A percentile compares a stretch with the other conserved stretches of the same genome.
These are phyloP conservation scores for Aurinia saxatilis DNA, from an alignment of 345 rosid genomes.

Conservation along the genomic window DNA sequence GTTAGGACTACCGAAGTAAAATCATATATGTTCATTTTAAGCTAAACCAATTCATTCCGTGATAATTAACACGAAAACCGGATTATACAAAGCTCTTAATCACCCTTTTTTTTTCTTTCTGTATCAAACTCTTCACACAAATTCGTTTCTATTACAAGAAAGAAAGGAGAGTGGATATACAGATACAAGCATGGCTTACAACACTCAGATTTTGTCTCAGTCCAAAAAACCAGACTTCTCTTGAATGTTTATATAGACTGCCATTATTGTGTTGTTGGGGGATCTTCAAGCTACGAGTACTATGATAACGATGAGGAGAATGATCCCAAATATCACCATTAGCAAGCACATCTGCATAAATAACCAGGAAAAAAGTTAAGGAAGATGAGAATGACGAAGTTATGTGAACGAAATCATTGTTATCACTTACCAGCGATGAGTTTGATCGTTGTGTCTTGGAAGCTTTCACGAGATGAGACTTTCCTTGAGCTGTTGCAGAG, in stretches of 20 bases:
- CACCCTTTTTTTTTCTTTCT: no score
- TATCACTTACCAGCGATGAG: constrained; percentile 93
- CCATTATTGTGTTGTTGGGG: background rate
- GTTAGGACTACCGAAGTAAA: no score
- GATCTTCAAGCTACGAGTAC: constrained; percentile 59
- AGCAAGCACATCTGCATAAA: constrained; percentile 77
- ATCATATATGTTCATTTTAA: background rate
- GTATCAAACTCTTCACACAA: background rate
- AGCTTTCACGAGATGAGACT: constrained; percentile 71
- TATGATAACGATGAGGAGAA: constrained; percentile 70
- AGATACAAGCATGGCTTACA: constrained; percentile 3
- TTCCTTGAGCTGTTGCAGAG: constrained; percentile 73
- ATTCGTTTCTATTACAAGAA: background rate
- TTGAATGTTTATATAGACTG: constrained; percentile 2
- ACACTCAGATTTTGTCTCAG: background rate
- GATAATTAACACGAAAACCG: background rate
- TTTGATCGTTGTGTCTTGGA: constrained; percentile 81
- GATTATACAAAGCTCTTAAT: background rate
- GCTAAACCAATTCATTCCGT: background rate
- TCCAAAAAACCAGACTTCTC: constrained; percentile 11
- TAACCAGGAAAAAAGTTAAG: background rate
- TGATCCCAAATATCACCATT: constrained; percentile 81
- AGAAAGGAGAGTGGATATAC: background rate
- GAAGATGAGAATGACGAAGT: background rate
- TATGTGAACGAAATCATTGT: background rate